A percentile compares a stretch with the other conserved stretches of the same genome.
These are phyloP conservation scores for Lentinula boryana DNA, from an alignment of 768 basidiomycete species.

Conservation along the genomic window DNA sequence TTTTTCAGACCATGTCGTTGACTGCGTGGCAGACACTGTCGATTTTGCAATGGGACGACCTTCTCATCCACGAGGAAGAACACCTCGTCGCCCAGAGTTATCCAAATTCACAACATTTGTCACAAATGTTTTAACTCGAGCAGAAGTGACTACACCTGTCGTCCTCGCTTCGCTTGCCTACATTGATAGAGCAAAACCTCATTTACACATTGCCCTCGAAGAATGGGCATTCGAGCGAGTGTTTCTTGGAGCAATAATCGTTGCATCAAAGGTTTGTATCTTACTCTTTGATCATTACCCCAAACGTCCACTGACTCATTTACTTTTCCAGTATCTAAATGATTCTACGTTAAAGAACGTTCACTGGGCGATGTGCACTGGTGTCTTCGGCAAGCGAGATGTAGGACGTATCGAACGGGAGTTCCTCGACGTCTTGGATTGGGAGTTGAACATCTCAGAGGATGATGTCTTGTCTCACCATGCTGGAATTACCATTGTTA, in stretches of 20 bases:
- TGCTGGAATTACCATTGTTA: slow-evolving; percentile 19
- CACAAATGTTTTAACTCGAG: slow-evolving; percentile 60
- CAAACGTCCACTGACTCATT: background rate
- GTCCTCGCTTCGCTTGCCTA: slow-evolving; percentile 70
- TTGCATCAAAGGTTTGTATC: slow-evolving; percentile 69
- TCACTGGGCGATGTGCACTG: slow-evolving; percentile 82
- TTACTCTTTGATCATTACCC: slow-evolving; percentile 1
- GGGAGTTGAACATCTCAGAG: slow-evolving; percentile 62
- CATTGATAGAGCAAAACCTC: slow-evolving; percentile 69
- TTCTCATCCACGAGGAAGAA: slow-evolving; percentile 50
- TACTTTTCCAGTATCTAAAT: slow-evolving; percentile 60
- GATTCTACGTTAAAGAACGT: slow-evolving; percentile 88
- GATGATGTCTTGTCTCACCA: slow-evolving; percentile 54
- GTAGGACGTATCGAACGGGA: slow-evolving; percentile 79
- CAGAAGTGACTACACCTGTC: slow-evolving; percentile 66
- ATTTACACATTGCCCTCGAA: slow-evolving; percentile 75
- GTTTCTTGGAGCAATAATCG: slow-evolving; percentile 82
- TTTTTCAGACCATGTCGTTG: slow-evolving; percentile 58
- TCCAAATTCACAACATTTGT: slow-evolving; percentile 61
- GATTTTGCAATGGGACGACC: slow-evolving; percentile 70
- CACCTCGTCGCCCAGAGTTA: slow-evolving; percentile 43
- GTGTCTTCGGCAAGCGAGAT: slow-evolving; percentile 77
- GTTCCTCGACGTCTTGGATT: slow-evolving; percentile 75
- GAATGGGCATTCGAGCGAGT: slow-evolving; percentile 88
- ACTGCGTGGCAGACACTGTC: slow-evolving; percentile 64